These are phyloP conservation scores for Acacia crassicarpa DNA, from an alignment of 306 rosid species.

Conservation along the genomic window DNA sequence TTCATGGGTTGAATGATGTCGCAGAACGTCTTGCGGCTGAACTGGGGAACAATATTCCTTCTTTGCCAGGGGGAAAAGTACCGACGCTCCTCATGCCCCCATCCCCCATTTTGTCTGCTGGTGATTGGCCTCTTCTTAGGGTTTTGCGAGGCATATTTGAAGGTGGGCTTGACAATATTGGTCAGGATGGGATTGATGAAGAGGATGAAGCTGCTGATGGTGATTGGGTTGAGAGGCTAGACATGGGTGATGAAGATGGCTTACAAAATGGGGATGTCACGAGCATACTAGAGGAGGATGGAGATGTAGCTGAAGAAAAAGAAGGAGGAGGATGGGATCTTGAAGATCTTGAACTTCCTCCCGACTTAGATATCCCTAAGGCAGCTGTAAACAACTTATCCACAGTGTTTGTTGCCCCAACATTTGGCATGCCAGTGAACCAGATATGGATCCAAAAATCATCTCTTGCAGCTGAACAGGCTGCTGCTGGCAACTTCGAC, in stretches of 20 bases:
- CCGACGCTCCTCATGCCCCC: slow-evolving; percentile 85
- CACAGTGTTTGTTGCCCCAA: slow-evolving; percentile 75
- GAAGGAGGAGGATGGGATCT: slow-evolving; percentile 93
- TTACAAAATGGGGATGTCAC: slow-evolving; percentile 68
- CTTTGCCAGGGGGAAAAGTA: slow-evolving; percentile 71
- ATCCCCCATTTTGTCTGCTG: slow-evolving; percentile 64
- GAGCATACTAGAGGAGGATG: slow-evolving; percentile 64
- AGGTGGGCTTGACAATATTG: slow-evolving; percentile 66
- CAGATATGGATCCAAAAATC: slow-evolving; percentile 94
- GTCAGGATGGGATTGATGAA: slow-evolving; percentile 55
- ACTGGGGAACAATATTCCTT: slow-evolving; percentile 79
- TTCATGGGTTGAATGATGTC: slow-evolving; percentile 80
- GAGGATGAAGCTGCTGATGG: slow-evolving; percentile 77
- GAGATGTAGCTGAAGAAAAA: slow-evolving; percentile 65
- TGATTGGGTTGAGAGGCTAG: slow-evolving; percentile 85
- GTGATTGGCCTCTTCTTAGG: slow-evolving; percentile 96
- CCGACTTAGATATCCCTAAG: slow-evolving; percentile 83
- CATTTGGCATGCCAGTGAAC: slow-evolving; percentile 90
- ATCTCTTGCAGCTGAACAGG: slow-evolving; percentile 97
- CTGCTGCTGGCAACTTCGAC: slow-evolving; percentile 92
- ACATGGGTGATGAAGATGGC: slow-evolving; percentile 65
- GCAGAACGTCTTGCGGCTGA: slow-evolving; percentile 83
- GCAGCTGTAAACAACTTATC: slow-evolving; percentile 56
- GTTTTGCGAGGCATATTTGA: slow-evolving; percentile 88
- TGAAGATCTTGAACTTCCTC: slow-evolving; percentile 88